Conservation (phyloP, 345 rosid genomes). For the Heritiera littoralis region DNA sequence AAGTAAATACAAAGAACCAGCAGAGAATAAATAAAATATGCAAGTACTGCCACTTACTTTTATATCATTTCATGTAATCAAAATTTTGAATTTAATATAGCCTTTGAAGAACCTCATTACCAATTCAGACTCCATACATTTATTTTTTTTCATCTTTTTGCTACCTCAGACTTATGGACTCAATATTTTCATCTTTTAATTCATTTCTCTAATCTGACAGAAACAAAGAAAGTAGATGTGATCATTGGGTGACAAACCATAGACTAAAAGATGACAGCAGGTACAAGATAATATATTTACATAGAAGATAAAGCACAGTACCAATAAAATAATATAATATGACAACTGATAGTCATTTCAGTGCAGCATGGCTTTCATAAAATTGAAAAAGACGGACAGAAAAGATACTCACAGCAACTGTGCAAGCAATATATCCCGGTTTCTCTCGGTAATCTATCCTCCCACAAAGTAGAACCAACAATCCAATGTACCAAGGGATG, state of each 20-base stretch:
- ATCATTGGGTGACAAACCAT: not conserved
- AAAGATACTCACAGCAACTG: not conserved
- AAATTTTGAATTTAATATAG: not conserved
- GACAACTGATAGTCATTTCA: not conserved
- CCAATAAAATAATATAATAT: not conserved
- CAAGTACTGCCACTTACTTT: not conserved
- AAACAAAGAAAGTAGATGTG: not conserved
- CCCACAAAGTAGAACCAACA: slow-evolving; percentile 57
- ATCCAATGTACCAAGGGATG: slow-evolving; percentile 86
- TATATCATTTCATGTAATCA: not conserved
- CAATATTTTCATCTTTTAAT: not conserved
- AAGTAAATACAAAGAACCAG: not conserved
- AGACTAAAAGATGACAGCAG: not conserved
- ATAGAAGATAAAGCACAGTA: not conserved
- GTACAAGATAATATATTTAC: not conserved
- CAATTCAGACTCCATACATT: not conserved
- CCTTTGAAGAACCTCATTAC: not conserved
- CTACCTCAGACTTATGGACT: not conserved
- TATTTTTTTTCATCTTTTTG: no score
- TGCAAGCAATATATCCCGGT: slow-evolving; percentile 87
- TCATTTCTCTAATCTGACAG: not conserved
- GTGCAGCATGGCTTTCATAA: not conserved
- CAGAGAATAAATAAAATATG: not conserved
- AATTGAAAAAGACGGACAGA: not conserved
- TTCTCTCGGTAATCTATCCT: slow-evolving; percentile 79